phyloP scores from a whole-genome alignment of 1,139 yeast species.

The Suhomyces ambrosiae region DNA sequence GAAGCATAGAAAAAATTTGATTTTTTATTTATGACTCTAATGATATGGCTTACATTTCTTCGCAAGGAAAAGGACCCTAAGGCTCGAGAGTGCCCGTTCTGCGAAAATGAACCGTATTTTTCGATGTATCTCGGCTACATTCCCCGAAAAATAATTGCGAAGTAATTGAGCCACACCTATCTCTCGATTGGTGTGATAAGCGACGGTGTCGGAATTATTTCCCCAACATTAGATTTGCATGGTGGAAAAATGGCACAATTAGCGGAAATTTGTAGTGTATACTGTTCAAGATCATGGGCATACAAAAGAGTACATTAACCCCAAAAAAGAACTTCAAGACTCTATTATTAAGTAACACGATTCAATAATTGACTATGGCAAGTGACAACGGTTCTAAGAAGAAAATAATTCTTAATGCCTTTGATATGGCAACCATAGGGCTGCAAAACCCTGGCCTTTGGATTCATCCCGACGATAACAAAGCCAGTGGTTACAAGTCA shows the following conservation, averaged over 20 bases:
- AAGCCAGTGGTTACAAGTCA: slow-evolving; percentile 32
- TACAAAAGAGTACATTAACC: background rate
- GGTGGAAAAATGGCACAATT: no score
- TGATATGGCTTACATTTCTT: no score
- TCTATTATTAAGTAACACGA: no score
- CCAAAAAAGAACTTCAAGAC: no score
- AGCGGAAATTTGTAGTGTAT: no score
- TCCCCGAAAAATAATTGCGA: background rate
- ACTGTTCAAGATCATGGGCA: no score
- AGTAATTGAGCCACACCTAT: background rate
- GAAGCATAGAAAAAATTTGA: no score
- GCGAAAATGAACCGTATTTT: background rate
- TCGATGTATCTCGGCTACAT: background rate
- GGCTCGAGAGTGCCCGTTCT: no score
- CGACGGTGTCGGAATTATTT: background rate
- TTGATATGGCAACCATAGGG: slow-evolving; percentile 43
- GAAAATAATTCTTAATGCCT: slow-evolving; percentile 38
- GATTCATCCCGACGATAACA: slow-evolving; percentile 45
- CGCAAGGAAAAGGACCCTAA: no score
- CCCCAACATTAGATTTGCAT: no score
- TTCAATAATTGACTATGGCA: no score
- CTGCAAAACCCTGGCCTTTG: slow-evolving; percentile 40
- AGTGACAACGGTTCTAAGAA: slow-evolving; percentile 13
- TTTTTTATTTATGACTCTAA: no score
- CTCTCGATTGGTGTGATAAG: background rate